Base-by-base conservation (phyloP, 106 monocot species). In the Gastrodia elata region DNA sequence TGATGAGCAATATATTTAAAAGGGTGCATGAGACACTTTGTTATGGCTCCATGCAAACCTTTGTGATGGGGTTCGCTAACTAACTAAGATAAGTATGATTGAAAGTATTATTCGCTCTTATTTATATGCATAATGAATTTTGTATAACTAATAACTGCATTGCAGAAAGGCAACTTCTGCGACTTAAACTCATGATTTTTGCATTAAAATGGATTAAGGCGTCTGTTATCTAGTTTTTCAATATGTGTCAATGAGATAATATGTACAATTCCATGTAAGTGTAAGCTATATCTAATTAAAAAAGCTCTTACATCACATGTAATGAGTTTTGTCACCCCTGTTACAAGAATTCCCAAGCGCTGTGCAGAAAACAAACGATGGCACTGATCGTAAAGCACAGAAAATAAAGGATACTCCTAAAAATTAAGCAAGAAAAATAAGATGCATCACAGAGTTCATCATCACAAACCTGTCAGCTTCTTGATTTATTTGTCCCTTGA, bases 401-500 rank as follows among this genome's bases (percentile, higher is more conserved):
- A 69, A 40, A 32, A 39, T 41, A 61, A 13, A 61, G 61, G 30
- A 32, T 61, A 7, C 28, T 30, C 27, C 11, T 11, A 24, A 61
- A 61, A 11, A 61, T 13, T 15, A 44, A 61, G 1, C 32, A 61
- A 30, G 11, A n/a, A 61, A 30, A 30, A 61, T 26, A 35, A 18
- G 14, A 61, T 61, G 8, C 8, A 67, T 3, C 18, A 35, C 20
- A 6, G 16, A 67, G 67, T 67, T 36, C 20, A 35, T 36, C 34
- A 38, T 65, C 22, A 59, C 48, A 67, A 76, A 93, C 93, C 89
- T 92, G 84, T 87, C 89, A 73, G 90, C 74, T 43, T 79, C 74
- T 25, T 89, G 87, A 83, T 96, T 96, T 48, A 96, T 43, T 68
- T 90, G 73, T 26, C 92, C 87, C 77, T 86, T 77, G 49, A 90